Base-by-base conservation (phyloP, 352 stramenopile genomes). In the Globisporangium heterothallicum region DNA sequence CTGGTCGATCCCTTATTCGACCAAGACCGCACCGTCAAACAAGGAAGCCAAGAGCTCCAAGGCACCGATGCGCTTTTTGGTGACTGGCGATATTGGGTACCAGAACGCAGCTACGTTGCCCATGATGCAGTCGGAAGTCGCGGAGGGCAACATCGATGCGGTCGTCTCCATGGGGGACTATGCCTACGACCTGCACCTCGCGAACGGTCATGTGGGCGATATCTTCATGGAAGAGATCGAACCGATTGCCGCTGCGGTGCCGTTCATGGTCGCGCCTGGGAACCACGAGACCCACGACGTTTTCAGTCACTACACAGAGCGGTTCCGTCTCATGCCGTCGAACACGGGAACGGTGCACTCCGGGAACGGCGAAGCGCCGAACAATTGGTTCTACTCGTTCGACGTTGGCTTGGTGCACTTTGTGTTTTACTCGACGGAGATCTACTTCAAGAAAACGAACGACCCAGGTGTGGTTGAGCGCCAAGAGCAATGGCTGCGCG, bases 211-310 rank as follows among this genome's bases (percentile, higher is more conserved):
- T 46, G 79, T 93, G 14, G 86, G 86, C 42, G 85, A 95, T 54
- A 88, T 94, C 24, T 97, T 93, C 66, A 93, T 97, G 84, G 78
- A 89, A 34, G 76, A 92, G 52, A 92, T 95, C 57, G 74, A 96
- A 34, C 75, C 80, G 3, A 93, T 95, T 46, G 84, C 85, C 18
- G 74, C 81, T 14, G 66, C 61, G 13, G 72, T 94, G 29, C 87
- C 88, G 1, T 97, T 94, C 56, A 96, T 97, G 86, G 84, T 96
- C 40, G 78, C 79, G 10, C 78, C 84, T 0, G 90, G 90, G 29
- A 97, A 97, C 66, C 90, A 97, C 69, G 90, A 97, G 58, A 84
- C 70, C 18, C 70, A 96, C 61, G 83, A 84, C 42, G 56, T 70
- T 48, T 94, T 95, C 58, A 78, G 66, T 44, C 82, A 96, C 64